Percentiles rank a stretch among this genome's conserved stretches.
These are phyloP conservation scores for Gossypium gossypioides DNA, from an alignment of 441 rosid genomes.

Conservation along the genomic window DNA sequence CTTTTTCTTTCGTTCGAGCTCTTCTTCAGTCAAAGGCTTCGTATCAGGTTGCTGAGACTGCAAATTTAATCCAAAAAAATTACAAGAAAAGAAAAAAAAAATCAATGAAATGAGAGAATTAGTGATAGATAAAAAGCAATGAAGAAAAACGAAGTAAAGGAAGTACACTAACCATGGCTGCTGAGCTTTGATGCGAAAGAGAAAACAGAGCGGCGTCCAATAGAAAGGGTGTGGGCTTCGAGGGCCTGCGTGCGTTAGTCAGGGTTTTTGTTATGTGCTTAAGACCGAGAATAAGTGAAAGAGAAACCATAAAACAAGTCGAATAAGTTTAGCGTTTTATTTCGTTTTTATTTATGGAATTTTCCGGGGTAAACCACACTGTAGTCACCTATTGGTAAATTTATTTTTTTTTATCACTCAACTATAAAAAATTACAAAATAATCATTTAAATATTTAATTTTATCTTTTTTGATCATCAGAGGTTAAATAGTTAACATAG, in stretches of 20 bases:
- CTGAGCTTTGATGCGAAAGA: background rate
- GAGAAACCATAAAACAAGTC: background rate
- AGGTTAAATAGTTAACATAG: no score
- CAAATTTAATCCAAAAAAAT: background rate
- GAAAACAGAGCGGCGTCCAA: background rate
- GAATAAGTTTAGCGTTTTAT: background rate
- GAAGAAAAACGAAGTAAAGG: background rate
- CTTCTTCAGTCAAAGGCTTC: slow-evolving; percentile 43
- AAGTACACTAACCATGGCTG: slow-evolving; percentile 5
- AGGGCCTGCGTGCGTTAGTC: background rate
- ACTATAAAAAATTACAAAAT: no score
- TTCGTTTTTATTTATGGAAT: no score
- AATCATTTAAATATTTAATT: no score
- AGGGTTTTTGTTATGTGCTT: background rate
- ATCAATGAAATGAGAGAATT: background rate
- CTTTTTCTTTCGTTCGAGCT: slow-evolving; percentile 80
- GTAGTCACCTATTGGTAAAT: no score
- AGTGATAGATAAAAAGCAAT: background rate
- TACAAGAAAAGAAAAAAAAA: background rate
- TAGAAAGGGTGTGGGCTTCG: background rate
- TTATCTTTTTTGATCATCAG: no score
- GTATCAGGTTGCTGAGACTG: slow-evolving; percentile 44
- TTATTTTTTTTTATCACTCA: no score
- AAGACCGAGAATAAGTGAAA: background rate
- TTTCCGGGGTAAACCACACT: no score